phyloP scores from a whole-genome alignment of 495 filamentous ascomycete species.

The Aspergillus homomorphus region DNA sequence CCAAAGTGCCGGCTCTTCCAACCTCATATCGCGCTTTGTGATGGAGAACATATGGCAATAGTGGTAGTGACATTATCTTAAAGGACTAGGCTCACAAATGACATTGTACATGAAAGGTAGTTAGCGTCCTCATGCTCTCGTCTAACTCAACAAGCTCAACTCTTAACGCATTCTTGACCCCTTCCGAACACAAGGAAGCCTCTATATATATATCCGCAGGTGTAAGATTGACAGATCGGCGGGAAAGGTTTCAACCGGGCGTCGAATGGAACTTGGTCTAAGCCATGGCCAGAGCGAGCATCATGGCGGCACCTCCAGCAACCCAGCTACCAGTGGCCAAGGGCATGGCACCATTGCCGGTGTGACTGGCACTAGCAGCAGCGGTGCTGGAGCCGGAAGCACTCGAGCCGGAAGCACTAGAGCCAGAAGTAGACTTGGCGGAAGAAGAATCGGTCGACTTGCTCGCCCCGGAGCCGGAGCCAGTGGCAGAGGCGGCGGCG shows the following conservation, averaged over 20 bases:
- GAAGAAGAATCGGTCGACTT: slow-evolving; percentile 14
- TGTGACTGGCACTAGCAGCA: background rate
- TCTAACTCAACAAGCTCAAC: background rate
- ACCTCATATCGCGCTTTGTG: no score
- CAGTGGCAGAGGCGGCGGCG: slow-evolving; percentile 14
- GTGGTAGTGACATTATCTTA: background rate
- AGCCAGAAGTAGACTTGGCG: slow-evolving; percentile 1
- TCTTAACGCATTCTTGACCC: background rate
- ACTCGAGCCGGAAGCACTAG: slow-evolving; percentile 9
- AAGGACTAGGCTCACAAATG: background rate
- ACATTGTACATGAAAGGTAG: background rate
- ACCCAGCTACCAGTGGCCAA: slow-evolving; percentile 19
- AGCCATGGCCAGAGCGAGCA: slow-evolving; percentile 28
- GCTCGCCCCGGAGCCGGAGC: slow-evolving; percentile 1
- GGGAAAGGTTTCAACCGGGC: background rate
- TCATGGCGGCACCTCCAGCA: slow-evolving; percentile 30
- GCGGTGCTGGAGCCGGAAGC: slow-evolving; percentile 3
- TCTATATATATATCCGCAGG: no score
- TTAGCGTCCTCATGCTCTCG: background rate
- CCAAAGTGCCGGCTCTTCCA: no score
- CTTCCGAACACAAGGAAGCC: background rate
- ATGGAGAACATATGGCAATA: background rate
- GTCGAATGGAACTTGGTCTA: slow-evolving; percentile 10
- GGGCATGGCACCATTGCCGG: slow-evolving; percentile 11
- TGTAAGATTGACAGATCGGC: background rate